These are phyloP conservation scores for Galeopsis tetrahit DNA, from an alignment of 257 asterid species.

Conservation along the genomic window DNA sequence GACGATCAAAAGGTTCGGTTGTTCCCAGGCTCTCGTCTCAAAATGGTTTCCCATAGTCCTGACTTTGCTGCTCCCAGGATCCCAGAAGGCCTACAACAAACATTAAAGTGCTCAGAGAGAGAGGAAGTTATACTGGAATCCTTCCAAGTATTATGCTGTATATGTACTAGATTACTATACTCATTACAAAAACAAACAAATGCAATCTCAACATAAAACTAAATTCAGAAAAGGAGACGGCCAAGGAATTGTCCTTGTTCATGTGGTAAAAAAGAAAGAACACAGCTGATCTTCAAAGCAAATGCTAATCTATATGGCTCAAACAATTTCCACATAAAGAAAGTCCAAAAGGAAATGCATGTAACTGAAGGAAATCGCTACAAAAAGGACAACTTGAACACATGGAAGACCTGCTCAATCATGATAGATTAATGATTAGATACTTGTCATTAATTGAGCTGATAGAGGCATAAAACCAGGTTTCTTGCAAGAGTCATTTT, in stretches of 20 bases:
- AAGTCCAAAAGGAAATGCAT: background rate
- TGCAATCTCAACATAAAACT: conserved; percentile 14
- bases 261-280: background rate
- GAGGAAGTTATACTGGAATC: background rate
- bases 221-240: background rate
- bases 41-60: conserved; percentile 68
- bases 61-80: conserved; percentile 75
- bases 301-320: conserved; percentile 12
- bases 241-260: background rate
- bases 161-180: background rate
- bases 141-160: background rate
- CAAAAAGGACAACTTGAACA: conserved; percentile 19
- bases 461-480: conserved; percentile 11
- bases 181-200: background rate
- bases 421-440: background rate
- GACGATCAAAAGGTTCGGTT: conserved; percentile 34
- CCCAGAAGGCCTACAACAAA: conserved; percentile 61
- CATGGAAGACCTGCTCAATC: background rate
- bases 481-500: background rate
- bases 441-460: background rate
- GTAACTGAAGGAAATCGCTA: background rate
- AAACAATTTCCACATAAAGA: background rate
- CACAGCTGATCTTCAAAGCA: conserved; percentile 21
- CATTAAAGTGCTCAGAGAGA: conserved; percentile 15
- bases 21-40: conserved; percentile 56